Percentiles rank a stretch among this genome's conserved stretches.
Evolutionary conservation across 2,329 filamentous ascomycete genomes (phyloP).

Genomic region (Neonectria ditissima): DNA sequence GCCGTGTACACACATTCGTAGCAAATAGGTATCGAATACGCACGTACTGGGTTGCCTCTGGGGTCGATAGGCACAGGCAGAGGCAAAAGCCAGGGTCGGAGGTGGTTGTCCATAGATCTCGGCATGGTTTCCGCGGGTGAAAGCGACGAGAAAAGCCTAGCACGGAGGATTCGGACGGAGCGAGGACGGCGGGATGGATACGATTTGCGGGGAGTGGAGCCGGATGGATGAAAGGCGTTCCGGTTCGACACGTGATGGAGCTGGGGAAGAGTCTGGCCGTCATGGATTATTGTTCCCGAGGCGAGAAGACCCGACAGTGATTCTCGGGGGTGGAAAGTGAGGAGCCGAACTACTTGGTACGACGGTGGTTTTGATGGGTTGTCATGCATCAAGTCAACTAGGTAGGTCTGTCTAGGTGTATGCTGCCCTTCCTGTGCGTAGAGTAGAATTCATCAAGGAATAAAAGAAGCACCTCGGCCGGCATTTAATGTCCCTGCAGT

Average conservation of each 20-base stretch:
- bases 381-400: background rate
- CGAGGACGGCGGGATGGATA: slow-evolving; percentile 1
- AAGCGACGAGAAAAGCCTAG: slow-evolving; percentile 18
- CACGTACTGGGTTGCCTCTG: background rate
- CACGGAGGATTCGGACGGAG: slow-evolving; percentile 3
- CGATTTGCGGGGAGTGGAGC: slow-evolving; percentile 25
- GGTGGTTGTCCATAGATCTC: slow-evolving; percentile 23
- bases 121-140: slow-evolving; percentile 32
- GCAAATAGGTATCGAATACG: background rate
- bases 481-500: slow-evolving; percentile 22
- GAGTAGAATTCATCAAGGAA: background rate
- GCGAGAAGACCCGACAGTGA: slow-evolving; percentile 9
- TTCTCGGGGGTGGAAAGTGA: background rate
- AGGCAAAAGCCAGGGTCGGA: slow-evolving; percentile 17
- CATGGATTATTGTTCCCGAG: slow-evolving; percentile 37
- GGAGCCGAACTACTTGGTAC: background rate
- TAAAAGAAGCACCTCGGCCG: slow-evolving; percentile 19
- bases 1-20: background rate
- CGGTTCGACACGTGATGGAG: slow-evolving; percentile 42
- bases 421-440: background rate
- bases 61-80: background rate
- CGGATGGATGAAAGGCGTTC: slow-evolving; percentile 38
- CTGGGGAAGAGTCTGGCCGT: slow-evolving; percentile 28
- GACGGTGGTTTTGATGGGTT: background rate
- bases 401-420: background rate